A percentile compares a stretch with the other conserved stretches of the same genome.
phyloP scores from a whole-genome alignment of 2,329 filamentous ascomycete species.

The Coniochaeta sp. region DNA sequence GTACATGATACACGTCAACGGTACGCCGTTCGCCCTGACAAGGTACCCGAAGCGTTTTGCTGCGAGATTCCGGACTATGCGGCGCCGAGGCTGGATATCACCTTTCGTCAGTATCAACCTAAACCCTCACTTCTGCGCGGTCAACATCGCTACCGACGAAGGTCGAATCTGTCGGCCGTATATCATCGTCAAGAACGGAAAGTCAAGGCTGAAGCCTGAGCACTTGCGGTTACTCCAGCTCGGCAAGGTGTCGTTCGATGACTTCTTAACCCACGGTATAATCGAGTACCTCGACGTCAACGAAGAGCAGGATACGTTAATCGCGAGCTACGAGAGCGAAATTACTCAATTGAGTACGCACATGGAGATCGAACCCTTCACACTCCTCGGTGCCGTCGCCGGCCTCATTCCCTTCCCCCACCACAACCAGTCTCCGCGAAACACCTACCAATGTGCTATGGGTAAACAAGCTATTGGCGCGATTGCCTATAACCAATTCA shows the following conservation, averaged over 20 bases:
- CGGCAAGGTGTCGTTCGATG: slow-evolving; percentile 84
- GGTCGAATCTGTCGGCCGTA: slow-evolving; percentile 93
- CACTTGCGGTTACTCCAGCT: slow-evolving; percentile 77
- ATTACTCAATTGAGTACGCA: slow-evolving; percentile 83
- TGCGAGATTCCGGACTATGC: slow-evolving; percentile 74
- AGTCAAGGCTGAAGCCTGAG: slow-evolving; percentile 69
- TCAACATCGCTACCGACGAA: slow-evolving; percentile 95
- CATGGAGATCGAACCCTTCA: slow-evolving; percentile 96
- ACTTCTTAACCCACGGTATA: slow-evolving; percentile 82
- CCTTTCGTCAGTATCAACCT: slow-evolving; percentile 96
- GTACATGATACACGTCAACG: slow-evolving; percentile 92
- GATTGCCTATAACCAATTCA: slow-evolving; percentile 97
- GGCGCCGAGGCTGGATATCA: slow-evolving; percentile 84
- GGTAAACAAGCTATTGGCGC: slow-evolving; percentile 99
- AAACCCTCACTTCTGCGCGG: slow-evolving; percentile 84
- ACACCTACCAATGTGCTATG: slow-evolving; percentile 99
- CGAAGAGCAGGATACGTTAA: slow-evolving; percentile 94
- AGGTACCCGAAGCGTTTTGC: slow-evolving; percentile 81
- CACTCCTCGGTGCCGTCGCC: slow-evolving; percentile 88
- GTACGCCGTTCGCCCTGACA: slow-evolving; percentile 85
- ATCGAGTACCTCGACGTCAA: slow-evolving; percentile 98
- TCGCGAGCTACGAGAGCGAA: slow-evolving; percentile 81
- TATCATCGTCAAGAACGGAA: slow-evolving; percentile 86
- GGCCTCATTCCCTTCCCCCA: slow-evolving; percentile 96
- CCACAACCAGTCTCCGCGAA: slow-evolving; percentile 97